phyloP scores from a whole-genome alignment of 2,329 filamentous ascomycete species.

The Exophiala calicioides region DNA sequence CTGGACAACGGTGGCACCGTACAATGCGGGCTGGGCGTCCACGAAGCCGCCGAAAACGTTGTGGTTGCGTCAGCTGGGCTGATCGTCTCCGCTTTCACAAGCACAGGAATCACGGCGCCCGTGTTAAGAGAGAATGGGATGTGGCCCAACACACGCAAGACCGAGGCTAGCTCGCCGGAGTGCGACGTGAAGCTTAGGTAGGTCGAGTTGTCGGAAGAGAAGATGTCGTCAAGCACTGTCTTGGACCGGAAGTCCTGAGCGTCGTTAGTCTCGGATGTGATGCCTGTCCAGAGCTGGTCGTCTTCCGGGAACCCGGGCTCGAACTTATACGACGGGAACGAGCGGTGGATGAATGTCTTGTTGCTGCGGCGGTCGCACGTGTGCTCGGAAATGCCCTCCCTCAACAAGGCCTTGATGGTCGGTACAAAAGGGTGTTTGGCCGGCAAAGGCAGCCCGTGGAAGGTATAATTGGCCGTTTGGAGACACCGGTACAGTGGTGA shows the following conservation, averaged over 20 bases:
- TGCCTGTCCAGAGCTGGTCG: conserved; percentile 55
- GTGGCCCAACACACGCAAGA: conserved; percentile 52
- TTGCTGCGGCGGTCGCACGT: conserved; percentile 61
- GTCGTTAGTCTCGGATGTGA: conserved; percentile 51
- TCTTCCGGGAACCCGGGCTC: conserved; percentile 56
- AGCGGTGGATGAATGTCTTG: conserved; percentile 48
- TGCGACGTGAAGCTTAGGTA: conserved; percentile 60
- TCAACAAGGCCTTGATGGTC: conserved; percentile 58
- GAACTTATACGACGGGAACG: conserved; percentile 54
- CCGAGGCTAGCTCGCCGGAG: conserved; percentile 59
- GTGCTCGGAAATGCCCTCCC: conserved; percentile 62
- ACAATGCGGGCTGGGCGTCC: conserved; percentile 27
- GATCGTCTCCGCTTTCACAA: conserved; percentile 46
- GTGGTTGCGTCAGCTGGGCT: conserved; percentile 5
- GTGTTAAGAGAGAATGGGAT: conserved; percentile 50
- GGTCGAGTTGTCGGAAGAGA: conserved; percentile 47
- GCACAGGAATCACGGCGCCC: conserved; percentile 54
- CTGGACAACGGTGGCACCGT: conserved; percentile 26
- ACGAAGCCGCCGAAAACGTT: conserved; percentile 18
- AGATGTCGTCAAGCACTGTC: conserved; percentile 56
- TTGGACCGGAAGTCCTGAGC: conserved; percentile 51
- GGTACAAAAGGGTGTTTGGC: conserved; percentile 52
- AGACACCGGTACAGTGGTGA: conserved; percentile 61
- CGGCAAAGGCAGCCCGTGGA: conserved; percentile 50
- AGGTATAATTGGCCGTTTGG: conserved; percentile 58